Evolutionary conservation across 306 rosid species (phyloP), one percentile per base, ranked within the genome.

Genomic region (Senna siamea): DNA sequence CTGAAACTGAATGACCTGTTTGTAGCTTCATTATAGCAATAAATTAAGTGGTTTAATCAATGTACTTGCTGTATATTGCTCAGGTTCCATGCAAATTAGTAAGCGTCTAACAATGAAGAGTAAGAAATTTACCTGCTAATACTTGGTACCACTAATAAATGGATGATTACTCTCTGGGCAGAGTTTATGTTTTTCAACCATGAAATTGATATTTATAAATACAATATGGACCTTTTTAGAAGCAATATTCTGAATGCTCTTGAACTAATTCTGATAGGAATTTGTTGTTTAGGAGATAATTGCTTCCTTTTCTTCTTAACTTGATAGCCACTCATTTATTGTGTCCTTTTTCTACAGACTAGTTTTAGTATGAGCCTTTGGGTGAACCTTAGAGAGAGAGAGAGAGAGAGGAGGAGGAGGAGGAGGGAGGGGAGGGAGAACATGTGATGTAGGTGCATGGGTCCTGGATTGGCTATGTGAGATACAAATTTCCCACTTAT

Each of bases 261-360:
- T 62, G 54, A 10, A 63, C 62, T 14, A 35, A 40, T 15, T 17
- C 32, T 0, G 50, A 44, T 2, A 13, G 54, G 64, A 74, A 62
- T 41, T 47, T 73, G 37, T 46, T 57, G 35, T 22, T 30, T 46
- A 4, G 61, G 30, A 64, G 19, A 72, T 4, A 12, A n/a, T 28
- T 44, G 38, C 30, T 9, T 41, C 32, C 11, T 40, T 73, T 43
- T 72, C 76, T 41, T 43, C 56, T 23, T 41, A 37, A 71, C 76
- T 54, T 57, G 44, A 28, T 71, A n/a, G 56, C 13, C 30, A 18
- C 67, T 43, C 57, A 46, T 32, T 46, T 41, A 11, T 44, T 34
- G 28, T 54, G n/a, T 30, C 55, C 9, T 55, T 38, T 72, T 58
- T 15, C 58, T 12, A 44, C 44, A 10, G 18, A 58, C 68, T 20